Conservation (phyloP, 2,329 filamentous ascomycete genomes). For the Aspergillus sp. region DNA sequence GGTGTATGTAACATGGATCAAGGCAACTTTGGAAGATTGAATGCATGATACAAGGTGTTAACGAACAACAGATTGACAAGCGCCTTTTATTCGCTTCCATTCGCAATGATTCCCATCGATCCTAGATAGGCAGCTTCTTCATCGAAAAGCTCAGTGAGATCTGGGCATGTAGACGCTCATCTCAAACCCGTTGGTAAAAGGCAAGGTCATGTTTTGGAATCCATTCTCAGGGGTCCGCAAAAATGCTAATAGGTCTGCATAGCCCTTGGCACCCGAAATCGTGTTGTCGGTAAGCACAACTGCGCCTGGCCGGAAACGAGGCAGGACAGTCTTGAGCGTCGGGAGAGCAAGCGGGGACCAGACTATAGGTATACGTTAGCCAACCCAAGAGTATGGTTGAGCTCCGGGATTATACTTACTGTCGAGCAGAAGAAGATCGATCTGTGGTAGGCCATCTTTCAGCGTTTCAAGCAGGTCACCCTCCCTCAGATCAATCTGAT, state of each 20-base stretch:
- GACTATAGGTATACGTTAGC: background rate
- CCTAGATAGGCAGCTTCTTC: no score
- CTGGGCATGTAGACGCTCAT: slow-evolving; percentile 39
- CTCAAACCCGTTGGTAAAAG: slow-evolving; percentile 51
- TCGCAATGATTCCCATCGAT: no score
- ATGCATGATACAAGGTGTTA: no score
- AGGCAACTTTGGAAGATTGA: no score
- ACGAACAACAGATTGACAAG: no score
- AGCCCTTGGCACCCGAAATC: background rate
- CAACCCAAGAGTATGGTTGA: no score
- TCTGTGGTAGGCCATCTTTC: slow-evolving; percentile 46
- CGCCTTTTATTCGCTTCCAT: no score
- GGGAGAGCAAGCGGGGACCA: background rate
- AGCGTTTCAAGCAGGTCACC: slow-evolving; percentile 60
- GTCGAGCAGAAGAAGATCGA: slow-evolving; percentile 62
- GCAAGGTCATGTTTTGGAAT: slow-evolving; percentile 52
- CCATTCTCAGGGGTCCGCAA: slow-evolving; percentile 40
- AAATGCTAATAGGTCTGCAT: background rate
- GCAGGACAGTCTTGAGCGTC: background rate
- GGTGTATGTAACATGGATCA: no score
- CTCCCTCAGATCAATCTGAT: slow-evolving; percentile 56
- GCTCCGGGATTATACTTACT: slow-evolving; percentile 48
- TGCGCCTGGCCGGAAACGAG: background rate
- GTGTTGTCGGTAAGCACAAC: background rate
- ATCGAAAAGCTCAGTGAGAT: background rate